These are phyloP conservation scores for Fusarium longipes DNA, from an alignment of 2,329 filamentous ascomycete species.

Conservation along the genomic window DNA sequence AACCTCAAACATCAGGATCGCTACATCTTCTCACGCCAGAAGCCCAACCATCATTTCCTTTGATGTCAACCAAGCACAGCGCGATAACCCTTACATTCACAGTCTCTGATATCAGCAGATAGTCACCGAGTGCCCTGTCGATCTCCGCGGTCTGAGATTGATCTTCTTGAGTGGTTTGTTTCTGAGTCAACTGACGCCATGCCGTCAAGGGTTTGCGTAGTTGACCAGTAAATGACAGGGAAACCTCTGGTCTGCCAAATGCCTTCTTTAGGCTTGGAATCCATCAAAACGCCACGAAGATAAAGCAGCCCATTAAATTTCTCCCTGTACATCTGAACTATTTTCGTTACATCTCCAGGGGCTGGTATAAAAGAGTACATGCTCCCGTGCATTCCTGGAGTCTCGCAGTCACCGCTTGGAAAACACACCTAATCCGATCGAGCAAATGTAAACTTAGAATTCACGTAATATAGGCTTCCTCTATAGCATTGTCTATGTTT, in stretches of 20 bases:
- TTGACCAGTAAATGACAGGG: background rate
- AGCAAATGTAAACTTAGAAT: background rate
- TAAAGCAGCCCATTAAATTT: background rate
- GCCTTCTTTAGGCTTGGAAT: background rate
- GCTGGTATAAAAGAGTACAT: background rate
- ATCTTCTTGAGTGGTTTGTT: constrained; percentile 2
- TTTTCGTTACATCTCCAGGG: too few relatives aligned
- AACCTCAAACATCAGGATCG: background rate
- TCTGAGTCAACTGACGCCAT: constrained; percentile 1
- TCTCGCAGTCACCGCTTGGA: background rate
- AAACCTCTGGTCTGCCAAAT: background rate
- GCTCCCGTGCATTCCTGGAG: background rate
- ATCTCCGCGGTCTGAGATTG: constrained; percentile 2
- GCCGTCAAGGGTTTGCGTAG: background rate
- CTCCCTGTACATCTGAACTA: background rate
- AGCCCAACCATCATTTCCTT: background rate
- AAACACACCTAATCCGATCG: background rate
- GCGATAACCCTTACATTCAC: background rate
- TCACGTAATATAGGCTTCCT: too few relatives aligned
- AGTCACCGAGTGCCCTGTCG: constrained; percentile 2
- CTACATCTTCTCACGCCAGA: background rate
- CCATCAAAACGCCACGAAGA: background rate
- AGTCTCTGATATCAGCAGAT: constrained; percentile 1
- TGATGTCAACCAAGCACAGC: background rate
- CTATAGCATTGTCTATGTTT: too few relatives aligned